A percentile compares a stretch with the other conserved stretches of the same genome.
These are phyloP conservation scores for Coriaria nepalensis DNA, from an alignment of 306 rosid genomes.

Conservation along the genomic window DNA sequence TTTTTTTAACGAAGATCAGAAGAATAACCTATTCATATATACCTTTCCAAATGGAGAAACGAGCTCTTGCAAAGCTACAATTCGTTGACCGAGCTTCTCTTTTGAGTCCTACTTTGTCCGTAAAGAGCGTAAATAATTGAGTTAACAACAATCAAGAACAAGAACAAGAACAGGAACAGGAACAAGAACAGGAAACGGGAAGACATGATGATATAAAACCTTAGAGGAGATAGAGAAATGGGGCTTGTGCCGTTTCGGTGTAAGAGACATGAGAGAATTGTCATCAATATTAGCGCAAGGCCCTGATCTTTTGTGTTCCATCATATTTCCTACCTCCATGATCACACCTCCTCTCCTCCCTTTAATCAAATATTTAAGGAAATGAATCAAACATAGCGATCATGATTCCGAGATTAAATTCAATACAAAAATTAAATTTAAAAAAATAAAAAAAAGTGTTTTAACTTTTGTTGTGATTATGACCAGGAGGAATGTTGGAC, in stretches of 20 bases:
- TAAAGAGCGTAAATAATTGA: slow-evolving; percentile 7
- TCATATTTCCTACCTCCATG: slow-evolving; percentile 64
- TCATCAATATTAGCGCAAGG: slow-evolving; percentile 64
- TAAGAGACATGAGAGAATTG: slow-evolving; percentile 45
- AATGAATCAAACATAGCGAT: background rate
- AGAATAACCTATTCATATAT: slow-evolving; percentile 7
- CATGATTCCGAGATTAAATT: background rate
- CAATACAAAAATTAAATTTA: no score
- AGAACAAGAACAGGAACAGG: background rate
- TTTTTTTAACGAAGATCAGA: background rate
- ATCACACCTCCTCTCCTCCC: slow-evolving; percentile 46
- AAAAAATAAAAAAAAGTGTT: no score
- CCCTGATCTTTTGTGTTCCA: slow-evolving; percentile 59
- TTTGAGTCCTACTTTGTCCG: slow-evolving; percentile 56
- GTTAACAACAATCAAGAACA: background rate
- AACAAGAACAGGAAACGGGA: slow-evolving; percentile 3
- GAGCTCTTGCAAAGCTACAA: slow-evolving; percentile 85
- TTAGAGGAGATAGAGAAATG: slow-evolving; percentile 62
- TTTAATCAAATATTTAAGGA: slow-evolving; percentile 1
- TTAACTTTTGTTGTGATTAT: background rate
- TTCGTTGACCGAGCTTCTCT: slow-evolving; percentile 75
- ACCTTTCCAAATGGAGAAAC: slow-evolving; percentile 99
- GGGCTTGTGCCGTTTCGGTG: slow-evolving; percentile 78
- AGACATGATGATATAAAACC: slow-evolving; percentile 34
- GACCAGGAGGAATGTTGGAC: no score